A percentile compares a stretch with the other conserved stretches of the same genome.
phyloP scores from a whole-genome alignment of 768 basidiomycete genomes.

The Russula abietina region DNA sequence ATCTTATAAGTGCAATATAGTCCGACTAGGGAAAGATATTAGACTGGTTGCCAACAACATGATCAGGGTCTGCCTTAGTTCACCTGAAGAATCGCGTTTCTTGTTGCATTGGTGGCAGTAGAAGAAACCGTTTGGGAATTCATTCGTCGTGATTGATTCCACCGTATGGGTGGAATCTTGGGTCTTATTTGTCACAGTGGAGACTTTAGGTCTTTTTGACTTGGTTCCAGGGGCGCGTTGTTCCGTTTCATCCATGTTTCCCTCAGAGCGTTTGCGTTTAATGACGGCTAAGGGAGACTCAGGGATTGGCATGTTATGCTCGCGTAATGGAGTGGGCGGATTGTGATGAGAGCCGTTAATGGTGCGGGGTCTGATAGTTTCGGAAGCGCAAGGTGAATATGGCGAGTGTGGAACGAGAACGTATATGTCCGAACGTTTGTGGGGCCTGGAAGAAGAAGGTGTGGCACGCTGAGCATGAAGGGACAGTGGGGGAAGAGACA shows the following conservation, averaged over 20 bases:
- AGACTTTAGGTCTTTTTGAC: constrained; percentile 41
- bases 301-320: constrained; percentile 23
- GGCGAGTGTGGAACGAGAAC: constrained; percentile 56
- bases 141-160: constrained; percentile 25
- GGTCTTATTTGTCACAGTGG: constrained; percentile 32
- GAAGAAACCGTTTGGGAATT: constrained; percentile 37
- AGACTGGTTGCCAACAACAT: background rate
- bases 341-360: constrained; percentile 14
- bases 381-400: constrained; percentile 24
- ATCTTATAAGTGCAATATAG: constrained; percentile 37
- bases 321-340: constrained; percentile 25
- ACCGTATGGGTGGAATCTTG: constrained; percentile 6
- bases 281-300: constrained; percentile 10
- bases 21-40: constrained; percentile 27
- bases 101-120: constrained; percentile 71
- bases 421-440: constrained; percentile 44
- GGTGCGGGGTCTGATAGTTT: constrained; percentile 23
- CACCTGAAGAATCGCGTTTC: constrained; percentile 51
- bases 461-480: constrained; percentile 18
- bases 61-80: constrained; percentile 20
- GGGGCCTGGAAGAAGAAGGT: constrained; percentile 27
- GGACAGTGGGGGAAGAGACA: constrained; percentile 8
- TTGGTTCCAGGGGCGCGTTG: constrained; percentile 3
- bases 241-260: constrained; percentile 1
- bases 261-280: constrained; percentile 29